A percentile compares a stretch with the other conserved stretches of the same genome.
Evolutionary conservation across 2,329 filamentous ascomycete genomes (phyloP).

Genomic region (Parafenestella ontariensis): DNA sequence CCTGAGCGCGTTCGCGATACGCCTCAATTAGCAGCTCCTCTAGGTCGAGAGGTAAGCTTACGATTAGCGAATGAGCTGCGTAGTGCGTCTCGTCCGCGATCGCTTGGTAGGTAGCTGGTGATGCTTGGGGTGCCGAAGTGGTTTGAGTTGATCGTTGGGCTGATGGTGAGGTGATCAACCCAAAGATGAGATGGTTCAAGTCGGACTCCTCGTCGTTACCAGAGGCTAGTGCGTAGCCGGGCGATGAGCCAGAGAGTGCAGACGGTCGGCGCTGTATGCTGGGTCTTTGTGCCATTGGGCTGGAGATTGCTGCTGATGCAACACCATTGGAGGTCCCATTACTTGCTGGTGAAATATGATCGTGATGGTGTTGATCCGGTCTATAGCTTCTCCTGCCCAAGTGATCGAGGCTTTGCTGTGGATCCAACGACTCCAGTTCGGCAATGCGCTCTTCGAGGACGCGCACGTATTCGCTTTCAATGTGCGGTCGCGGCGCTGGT

Average conservation of each 20-base stretch:
- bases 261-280: slow-evolving; percentile 3
- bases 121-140: not conserved
- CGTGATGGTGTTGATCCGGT: not conserved
- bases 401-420: slow-evolving; percentile 22
- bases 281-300: not conserved
- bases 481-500: slow-evolving; percentile 14
- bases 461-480: slow-evolving; percentile 28
- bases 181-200: slow-evolving; percentile 21
- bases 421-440: slow-evolving; percentile 22
- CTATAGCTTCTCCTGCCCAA: not conserved
- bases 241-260: slow-evolving; percentile 8
- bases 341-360: slow-evolving; percentile 1
- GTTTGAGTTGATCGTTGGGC: not conserved
- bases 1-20: slow-evolving; percentile 28
- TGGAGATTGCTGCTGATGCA: not conserved
- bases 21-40: slow-evolving; percentile 15
- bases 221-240: slow-evolving; percentile 5
- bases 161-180: slow-evolving; percentile 20
- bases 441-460: slow-evolving; percentile 22
- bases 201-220: slow-evolving; percentile 9
- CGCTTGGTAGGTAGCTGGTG: not conserved
- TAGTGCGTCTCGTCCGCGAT: not conserved
- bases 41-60: slow-evolving; percentile 12
- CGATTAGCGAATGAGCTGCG: slow-evolving; percentile 12
- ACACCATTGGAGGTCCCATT: not conserved